A percentile compares a stretch with the other conserved stretches of the same genome.
Conservation (phyloP, 495 filamentous ascomycete genomes). For the Tricharina praecox region DNA sequence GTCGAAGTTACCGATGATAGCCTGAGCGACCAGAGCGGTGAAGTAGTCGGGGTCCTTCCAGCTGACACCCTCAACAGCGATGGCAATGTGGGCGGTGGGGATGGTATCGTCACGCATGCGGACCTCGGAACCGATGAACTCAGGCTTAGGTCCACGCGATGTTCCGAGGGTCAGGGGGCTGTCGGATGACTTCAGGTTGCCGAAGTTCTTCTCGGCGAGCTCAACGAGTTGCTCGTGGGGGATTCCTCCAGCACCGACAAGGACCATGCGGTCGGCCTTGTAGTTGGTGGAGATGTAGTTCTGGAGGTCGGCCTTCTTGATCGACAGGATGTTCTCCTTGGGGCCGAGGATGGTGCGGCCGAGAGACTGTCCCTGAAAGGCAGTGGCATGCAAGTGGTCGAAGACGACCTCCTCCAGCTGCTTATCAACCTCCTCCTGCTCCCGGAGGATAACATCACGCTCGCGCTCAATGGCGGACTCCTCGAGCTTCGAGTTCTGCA, state of each 20-base stretch:
- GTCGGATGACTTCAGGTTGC: slow-evolving; percentile 44
- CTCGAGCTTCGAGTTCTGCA: slow-evolving; percentile 97
- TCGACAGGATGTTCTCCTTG: slow-evolving; percentile 94
- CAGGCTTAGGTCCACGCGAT: slow-evolving; percentile 60
- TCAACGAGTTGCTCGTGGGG: slow-evolving; percentile 87
- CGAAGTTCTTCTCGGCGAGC: slow-evolving; percentile 93
- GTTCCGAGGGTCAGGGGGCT: slow-evolving; percentile 54
- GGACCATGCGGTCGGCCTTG: slow-evolving; percentile 96
- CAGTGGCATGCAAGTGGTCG: slow-evolving; percentile 96
- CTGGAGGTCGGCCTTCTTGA: slow-evolving; percentile 70
- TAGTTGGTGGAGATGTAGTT: slow-evolving; percentile 99
- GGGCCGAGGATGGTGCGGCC: slow-evolving; percentile 96
- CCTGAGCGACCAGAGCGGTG: slow-evolving; percentile 90
- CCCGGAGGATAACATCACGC: slow-evolving; percentile 91
- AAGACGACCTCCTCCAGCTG: slow-evolving; percentile 98
- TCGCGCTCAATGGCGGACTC: slow-evolving; percentile 82
- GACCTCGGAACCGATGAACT: slow-evolving; percentile 92
- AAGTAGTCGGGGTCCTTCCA: slow-evolving; percentile 99
- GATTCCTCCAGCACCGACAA: slow-evolving; percentile 86
- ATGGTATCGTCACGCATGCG: slow-evolving; percentile 90
- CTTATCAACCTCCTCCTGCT: slow-evolving; percentile 99
- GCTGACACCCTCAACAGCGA: slow-evolving; percentile 97
- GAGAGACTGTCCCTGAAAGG: slow-evolving; percentile 86
- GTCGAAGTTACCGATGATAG: slow-evolving; percentile 99
- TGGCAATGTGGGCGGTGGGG: slow-evolving; percentile 89